These are phyloP conservation scores for Clausena lansium DNA, from an alignment of 345 rosid species.

Conservation along the genomic window DNA sequence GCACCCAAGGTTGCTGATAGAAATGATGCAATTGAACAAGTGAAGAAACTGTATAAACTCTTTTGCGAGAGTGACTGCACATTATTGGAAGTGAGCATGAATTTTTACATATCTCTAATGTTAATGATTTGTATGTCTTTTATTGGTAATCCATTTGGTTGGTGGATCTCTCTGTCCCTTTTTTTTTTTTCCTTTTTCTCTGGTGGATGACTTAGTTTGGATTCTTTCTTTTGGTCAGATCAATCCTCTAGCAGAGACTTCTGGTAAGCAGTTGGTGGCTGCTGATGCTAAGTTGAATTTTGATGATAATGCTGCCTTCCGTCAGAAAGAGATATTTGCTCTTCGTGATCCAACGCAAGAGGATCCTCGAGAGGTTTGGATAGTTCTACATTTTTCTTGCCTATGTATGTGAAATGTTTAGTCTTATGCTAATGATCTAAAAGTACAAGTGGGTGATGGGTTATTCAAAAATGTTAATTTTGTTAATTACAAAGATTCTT, in stretches of 20 bases:
- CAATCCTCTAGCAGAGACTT: constrained; percentile 95
- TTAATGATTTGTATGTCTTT: not conserved
- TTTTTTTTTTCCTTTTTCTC: not conserved
- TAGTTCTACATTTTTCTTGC: not conserved
- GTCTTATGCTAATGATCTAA: constrained; percentile 1
- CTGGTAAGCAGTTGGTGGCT: constrained; percentile 82
- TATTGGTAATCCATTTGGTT: not conserved
- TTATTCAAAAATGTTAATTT: not conserved
- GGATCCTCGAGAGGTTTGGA: constrained; percentile 92
- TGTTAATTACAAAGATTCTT: not conserved
- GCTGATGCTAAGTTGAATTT: constrained; percentile 99
- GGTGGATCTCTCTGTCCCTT: not conserved
- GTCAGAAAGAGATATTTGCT: constrained; percentile 77
- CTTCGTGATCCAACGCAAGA: constrained; percentile 95
- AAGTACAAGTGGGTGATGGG: not conserved
- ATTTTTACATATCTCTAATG: constrained; percentile 7
- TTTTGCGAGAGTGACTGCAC: constrained; percentile 88
- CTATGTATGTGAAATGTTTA: not conserved
- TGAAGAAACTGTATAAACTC: constrained; percentile 91
- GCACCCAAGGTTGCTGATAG: constrained; percentile 79
- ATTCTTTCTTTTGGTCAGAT: constrained; percentile 46
- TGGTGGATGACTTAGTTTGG: constrained; percentile 10
- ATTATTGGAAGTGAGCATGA: constrained; percentile 80
- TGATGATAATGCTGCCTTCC: constrained; percentile 96
- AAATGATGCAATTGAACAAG: constrained; percentile 85